Evolutionary conservation across 139 green algal genomes (phyloP).

Genomic region (Tetradesmus obliquus): DNA sequence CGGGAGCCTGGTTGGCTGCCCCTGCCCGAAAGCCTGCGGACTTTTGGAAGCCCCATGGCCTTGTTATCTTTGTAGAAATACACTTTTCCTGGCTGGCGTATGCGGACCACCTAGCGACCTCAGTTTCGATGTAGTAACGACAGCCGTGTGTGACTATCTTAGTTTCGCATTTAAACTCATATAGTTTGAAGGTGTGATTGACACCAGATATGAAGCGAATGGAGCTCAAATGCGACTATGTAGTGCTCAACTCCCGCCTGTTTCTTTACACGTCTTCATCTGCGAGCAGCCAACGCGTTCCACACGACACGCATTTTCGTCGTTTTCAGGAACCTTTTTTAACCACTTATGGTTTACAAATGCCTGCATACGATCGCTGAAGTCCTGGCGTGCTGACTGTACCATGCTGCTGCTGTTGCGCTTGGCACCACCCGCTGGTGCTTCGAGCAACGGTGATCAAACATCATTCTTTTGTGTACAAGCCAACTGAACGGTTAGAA

Average conservation of each 20-base stretch:
- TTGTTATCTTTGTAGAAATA: not conserved
- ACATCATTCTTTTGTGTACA: too few species aligned
- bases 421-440: too few species aligned
- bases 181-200: too few species aligned
- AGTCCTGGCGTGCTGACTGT: not conserved
- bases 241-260: not conserved
- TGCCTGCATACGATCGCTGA: not conserved
- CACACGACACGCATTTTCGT: not conserved
- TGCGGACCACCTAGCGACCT: not conserved
- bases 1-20: not conserved
- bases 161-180: not conserved
- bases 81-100: not conserved
- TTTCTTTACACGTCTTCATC: not conserved
- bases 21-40: not conserved
- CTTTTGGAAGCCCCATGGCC: not conserved
- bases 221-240: not conserved
- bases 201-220: too few species aligned
- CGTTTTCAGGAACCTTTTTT: not conserved
- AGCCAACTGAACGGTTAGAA: too few species aligned
- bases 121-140: not conserved
- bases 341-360: not conserved
- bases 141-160: not conserved
- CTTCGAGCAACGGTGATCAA: too few species aligned
- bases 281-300: not conserved
- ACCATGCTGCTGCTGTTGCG: not conserved